Evolutionary conservation across 2,329 filamentous ascomycete genomes (phyloP), one percentile per base, ranked within the genome.

Genomic region (Periconia sp.): DNA sequence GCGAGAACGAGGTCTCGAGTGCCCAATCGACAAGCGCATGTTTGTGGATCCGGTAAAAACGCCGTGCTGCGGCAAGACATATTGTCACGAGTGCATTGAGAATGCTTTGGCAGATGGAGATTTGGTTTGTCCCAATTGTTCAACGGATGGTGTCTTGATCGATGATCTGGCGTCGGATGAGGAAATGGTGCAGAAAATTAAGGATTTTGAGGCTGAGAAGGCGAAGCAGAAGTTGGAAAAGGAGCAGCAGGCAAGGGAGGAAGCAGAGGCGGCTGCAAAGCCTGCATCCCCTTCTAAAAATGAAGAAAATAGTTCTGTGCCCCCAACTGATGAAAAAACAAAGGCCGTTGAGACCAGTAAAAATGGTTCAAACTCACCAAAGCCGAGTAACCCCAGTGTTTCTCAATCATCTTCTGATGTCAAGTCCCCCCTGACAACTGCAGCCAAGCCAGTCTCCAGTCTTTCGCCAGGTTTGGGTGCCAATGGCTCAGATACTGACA

Each of bases 1-100:
- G 66, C 88, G 91, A 77, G 90, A 94, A 75, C 88, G 85, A 68
- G 93, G 93, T 62, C 81, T 99, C 72, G 89, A 94, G 76, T 99
- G 94, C 81, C 84, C 92, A 62, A 89, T 97, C 82, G 94, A 97
- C 86, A 95, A 95, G 79, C 92, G 91, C 77, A 88, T 96, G 84
- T 97, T 97, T 79, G 88, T 95, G 86, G 91, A 97, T 76, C 93
- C 94, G 84, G 94, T 95, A 83, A 96, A 96, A 85, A 97, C 94
- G 72, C 93, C 94, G 63, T 99, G 94, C 85, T 99, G 94, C 82
- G 85, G 90, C 79, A 95, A 90, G 84, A 97, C 92, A 73, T 99
- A 96, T 82, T 99, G 94, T 84, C 94, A 94, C 85, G 92, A 97
- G 75, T 99, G 94, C 88, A 97, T 99, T 79, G 95, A 94, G 75